Conservation (phyloP, 305 asterid species). For the Euphrasia arctica region DNA sequence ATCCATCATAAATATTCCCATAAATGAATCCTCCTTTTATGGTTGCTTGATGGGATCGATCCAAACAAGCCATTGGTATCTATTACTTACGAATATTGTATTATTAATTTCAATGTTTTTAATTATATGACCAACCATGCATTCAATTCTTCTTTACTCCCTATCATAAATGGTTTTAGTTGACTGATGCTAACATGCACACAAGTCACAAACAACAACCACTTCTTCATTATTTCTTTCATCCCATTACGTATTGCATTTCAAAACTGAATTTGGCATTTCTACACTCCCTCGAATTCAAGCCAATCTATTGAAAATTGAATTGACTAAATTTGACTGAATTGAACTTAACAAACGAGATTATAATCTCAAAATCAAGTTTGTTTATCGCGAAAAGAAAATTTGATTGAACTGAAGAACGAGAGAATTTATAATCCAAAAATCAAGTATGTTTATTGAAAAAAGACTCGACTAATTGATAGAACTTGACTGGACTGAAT, state of each 20-base stretch:
- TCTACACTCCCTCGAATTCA: no score
- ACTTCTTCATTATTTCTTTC: conserved; percentile 13
- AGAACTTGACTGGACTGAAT: no score
- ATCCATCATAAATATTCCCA: conserved; percentile 19
- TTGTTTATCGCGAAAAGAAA: no score
- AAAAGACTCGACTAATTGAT: no score
- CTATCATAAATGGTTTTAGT: conserved; percentile 19
- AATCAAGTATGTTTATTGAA: no score
- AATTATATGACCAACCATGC: conserved; percentile 21
- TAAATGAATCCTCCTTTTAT: conserved; percentile 20
- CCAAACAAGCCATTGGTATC: not conserved
- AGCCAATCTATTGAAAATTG: no score
- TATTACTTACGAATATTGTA: not conserved
- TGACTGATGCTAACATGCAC: conserved; percentile 23
- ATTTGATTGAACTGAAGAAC: no score
- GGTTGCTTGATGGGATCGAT: conserved; percentile 21
- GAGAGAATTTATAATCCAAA: no score
- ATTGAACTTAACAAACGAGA: no score
- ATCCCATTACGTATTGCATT: not conserved
- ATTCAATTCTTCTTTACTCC: conserved; percentile 20
- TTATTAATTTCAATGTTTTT: conserved; percentile 9
- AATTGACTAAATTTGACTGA: no score
- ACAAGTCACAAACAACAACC: not conserved
- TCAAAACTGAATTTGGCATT: not conserved
- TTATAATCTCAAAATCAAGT: no score